Conservation (phyloP, 768 basidiomycete genomes). For the Cantharellus anzutake region DNA sequence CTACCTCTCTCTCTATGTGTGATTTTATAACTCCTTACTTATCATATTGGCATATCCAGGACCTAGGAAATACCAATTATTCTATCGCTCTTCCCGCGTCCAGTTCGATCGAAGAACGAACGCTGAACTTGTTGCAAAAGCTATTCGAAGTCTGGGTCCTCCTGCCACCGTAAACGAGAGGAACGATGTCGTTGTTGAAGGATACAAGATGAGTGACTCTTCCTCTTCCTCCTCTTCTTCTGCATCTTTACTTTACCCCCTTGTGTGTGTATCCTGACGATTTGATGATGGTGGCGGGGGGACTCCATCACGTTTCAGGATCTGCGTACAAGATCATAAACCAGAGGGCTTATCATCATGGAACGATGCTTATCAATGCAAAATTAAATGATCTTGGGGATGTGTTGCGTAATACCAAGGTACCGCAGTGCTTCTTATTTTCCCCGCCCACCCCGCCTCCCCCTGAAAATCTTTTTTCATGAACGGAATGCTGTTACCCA, state of each 20-base stretch:
- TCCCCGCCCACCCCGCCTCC: not conserved
- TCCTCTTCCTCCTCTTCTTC: not conserved
- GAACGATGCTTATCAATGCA: conserved; percentile 92
- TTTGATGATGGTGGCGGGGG: too few relatives aligned
- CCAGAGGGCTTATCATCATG: conserved; percentile 87
- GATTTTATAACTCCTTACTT: not conserved
- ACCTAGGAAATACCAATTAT: conserved; percentile 93
- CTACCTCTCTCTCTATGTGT: not conserved
- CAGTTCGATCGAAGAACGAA: conserved; percentile 67
- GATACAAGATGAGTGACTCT: conserved; percentile 62
- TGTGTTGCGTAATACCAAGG: conserved; percentile 47
- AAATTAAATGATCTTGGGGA: conserved; percentile 51
- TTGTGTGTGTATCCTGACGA: not conserved
- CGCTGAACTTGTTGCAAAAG: conserved; percentile 55
- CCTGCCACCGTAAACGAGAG: conserved; percentile 63
- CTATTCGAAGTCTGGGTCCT: conserved; percentile 57
- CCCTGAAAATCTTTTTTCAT: not conserved
- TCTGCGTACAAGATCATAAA: conserved; percentile 94
- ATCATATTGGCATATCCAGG: conserved; percentile 28
- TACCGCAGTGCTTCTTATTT: conserved; percentile 15
- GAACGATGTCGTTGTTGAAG: conserved; percentile 75
- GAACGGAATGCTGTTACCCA: not conserved
- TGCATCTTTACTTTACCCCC: conserved; percentile 7
- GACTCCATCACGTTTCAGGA: conserved; percentile 59
- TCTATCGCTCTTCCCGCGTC: conserved; percentile 68